Evolutionary conservation across 495 filamentous ascomycete species (phyloP).

Genomic region (Penicillium angulare): DNA sequence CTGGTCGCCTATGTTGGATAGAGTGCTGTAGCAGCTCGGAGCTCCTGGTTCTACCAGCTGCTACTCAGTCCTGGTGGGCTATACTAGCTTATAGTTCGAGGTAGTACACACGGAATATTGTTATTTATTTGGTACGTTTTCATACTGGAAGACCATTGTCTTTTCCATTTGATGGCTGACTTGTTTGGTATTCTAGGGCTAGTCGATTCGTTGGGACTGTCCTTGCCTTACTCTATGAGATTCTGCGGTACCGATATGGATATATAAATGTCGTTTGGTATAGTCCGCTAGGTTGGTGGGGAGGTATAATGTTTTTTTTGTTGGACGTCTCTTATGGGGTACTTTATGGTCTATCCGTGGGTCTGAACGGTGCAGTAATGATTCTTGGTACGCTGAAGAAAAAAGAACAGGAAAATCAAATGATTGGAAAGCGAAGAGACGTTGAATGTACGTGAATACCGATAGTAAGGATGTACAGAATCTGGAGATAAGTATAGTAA

Average conservation of each 20-base stretch:
- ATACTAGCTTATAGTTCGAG: neutral
- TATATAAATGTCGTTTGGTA: neutral
- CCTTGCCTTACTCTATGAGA: neutral
- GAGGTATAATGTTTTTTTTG: neutral
- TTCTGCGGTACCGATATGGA: neutral
- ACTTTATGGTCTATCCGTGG: neutral
- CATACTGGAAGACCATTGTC: neutral
- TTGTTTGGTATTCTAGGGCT: neutral
- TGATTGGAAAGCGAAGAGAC: too few relatives aligned
- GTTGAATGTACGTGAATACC: neutral
- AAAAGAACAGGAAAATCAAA: neutral
- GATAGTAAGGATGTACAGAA: neutral
- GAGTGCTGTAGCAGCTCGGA: neutral
- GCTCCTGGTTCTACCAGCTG: neutral
- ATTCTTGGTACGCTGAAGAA: neutral
- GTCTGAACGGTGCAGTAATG: neutral
- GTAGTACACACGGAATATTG: neutral
- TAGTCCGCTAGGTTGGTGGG: neutral
- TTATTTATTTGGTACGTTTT: neutral
- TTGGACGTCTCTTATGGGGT: neutral
- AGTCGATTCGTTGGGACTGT: neutral
- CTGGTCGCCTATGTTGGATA: neutral
- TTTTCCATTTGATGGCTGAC: neutral
- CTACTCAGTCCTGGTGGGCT: neutral
- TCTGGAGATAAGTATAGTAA: neutral